These are phyloP conservation scores for Tillandsia fasciculata DNA, from an alignment of 176 grass and related monocot species.

Conservation along the genomic window DNA sequence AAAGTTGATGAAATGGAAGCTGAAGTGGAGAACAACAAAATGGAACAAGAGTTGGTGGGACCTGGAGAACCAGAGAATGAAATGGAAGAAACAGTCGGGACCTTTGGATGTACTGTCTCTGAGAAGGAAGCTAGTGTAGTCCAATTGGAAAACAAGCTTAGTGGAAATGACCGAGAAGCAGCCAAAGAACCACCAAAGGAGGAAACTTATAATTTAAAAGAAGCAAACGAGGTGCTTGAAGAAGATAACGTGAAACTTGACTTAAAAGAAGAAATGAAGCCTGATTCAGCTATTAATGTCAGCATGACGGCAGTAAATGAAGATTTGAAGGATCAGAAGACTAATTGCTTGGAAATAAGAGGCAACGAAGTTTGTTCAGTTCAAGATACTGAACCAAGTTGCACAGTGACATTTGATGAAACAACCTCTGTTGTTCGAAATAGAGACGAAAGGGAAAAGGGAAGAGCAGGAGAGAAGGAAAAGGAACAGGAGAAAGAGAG, in stretches of 20 bases:
- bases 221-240: slow-evolving; percentile 18
- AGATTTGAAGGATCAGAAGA: slow-evolving; percentile 21
- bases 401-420: slow-evolving; percentile 26
- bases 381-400: slow-evolving; percentile 25
- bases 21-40: slow-evolving; percentile 22
- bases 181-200: slow-evolving; percentile 16
- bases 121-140: slow-evolving; percentile 18
- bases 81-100: slow-evolving; percentile 4
- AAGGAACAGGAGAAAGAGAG: slow-evolving; percentile 6
- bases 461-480: slow-evolving; percentile 20
- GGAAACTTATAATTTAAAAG: slow-evolving; percentile 28
- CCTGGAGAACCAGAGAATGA: slow-evolving; percentile 27
- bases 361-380: slow-evolving; percentile 10
- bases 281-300: slow-evolving; percentile 12
- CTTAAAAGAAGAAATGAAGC: slow-evolving; percentile 2
- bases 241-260: slow-evolving; percentile 12
- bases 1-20: slow-evolving; percentile 12
- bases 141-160: slow-evolving; percentile 16
- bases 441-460: slow-evolving; percentile 30
- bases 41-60: slow-evolving; percentile 20
- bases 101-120: slow-evolving; percentile 11
- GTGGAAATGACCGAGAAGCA: slow-evolving; percentile 17
- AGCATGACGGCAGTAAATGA: slow-evolving; percentile 1
- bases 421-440: slow-evolving; percentile 19
- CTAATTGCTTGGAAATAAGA: slow-evolving; percentile 14